Base-by-base conservation (phyloP, 2,329 filamentous ascomycete genomes). In the Botryotinia calthae region DNA sequence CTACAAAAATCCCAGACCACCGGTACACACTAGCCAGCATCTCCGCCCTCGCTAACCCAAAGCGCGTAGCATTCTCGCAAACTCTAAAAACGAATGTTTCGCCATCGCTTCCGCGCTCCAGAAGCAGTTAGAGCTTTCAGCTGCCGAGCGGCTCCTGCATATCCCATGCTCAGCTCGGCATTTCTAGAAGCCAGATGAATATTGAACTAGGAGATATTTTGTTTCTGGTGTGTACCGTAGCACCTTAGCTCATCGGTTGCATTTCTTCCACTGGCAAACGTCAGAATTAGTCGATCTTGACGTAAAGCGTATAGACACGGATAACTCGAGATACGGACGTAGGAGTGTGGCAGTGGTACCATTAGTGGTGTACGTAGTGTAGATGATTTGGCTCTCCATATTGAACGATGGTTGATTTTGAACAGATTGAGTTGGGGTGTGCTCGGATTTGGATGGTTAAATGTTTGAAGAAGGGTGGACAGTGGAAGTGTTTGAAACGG, bases 121-220 rank as follows among this genome's bases (percentile, higher is more conserved):
- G 20, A 67, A 44, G 25, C 20, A 54, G 59, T 12, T 42, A 66
- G 59, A 37, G 1, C 25, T 14, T n/a, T 37, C 42, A 58, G 48
- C 31, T 58, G 61, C 70, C 70, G 70, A 66, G 70, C 61, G 70
- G 61, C 70, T 71, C 42, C 34, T 28, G 48, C 46, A 56, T 56
- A 28, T 63, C 31, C 31, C 64, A 31, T 25, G 22, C 10, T 25
- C 5, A 42, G 31, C 18, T 8, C 46, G 34, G 64, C 34, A 66
- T 40, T 67, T 34, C 28, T 10, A 54, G n/a, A 54, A 16, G n/a
- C 37, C n/a, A 20, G 22, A n/a, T 40, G n/a, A 40, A 18, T 61
- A 14, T 34, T 34, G 58, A n/a, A 0, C 58, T 61, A 61, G 58
- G 22, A 61, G 22, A 3, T 34, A 61, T 40, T 31, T 22, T 4